phyloP scores from a whole-genome alignment of 2,329 filamentous ascomycete species.

The Fusarium transvaalense region DNA sequence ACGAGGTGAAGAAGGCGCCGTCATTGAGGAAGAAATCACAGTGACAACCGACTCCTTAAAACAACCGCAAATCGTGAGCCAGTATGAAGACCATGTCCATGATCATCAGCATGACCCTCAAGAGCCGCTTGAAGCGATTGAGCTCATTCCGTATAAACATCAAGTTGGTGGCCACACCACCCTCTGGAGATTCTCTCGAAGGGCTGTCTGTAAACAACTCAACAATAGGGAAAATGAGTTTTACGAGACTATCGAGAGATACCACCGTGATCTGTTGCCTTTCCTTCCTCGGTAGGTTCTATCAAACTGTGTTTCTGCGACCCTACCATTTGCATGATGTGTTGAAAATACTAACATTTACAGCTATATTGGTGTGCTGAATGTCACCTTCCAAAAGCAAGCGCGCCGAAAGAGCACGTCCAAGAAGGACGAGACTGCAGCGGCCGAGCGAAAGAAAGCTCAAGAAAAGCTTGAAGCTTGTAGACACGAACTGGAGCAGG shows the following conservation, averaged over 20 bases:
- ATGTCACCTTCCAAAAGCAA: constrained; percentile 93
- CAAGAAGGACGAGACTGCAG: constrained; percentile 62
- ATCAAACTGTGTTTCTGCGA: constrained; percentile 18
- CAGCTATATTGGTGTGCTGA: constrained; percentile 96
- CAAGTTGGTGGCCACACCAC: constrained; percentile 98
- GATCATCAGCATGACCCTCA: constrained; percentile 65
- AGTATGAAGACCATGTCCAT: constrained; percentile 63
- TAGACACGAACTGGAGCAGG: constrained; percentile 37
- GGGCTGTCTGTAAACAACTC: constrained; percentile 97
- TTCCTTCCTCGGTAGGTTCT: constrained; percentile 84
- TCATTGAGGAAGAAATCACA: constrained; percentile 59
- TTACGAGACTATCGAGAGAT: constrained; percentile 93
- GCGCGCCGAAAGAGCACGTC: constrained; percentile 72
- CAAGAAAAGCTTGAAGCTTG: constrained; percentile 48
- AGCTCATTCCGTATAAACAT: constrained; percentile 96
- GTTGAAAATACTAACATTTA: constrained; percentile 22
- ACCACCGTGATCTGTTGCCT: constrained; percentile 88
- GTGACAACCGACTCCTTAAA: constrained; percentile 51
- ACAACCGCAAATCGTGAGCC: constrained; percentile 55
- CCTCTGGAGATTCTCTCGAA: constrained; percentile 92
- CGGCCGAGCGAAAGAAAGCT: constrained; percentile 54
- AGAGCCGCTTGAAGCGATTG: constrained; percentile 86
- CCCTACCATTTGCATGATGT: not conserved
- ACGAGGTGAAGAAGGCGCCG: constrained; percentile 55
- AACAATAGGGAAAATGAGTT: constrained; percentile 99